Evolutionary conservation across 192 early-diverging fungal species (phyloP).

Genomic region (Phlyctochytrium planicorne): DNA sequence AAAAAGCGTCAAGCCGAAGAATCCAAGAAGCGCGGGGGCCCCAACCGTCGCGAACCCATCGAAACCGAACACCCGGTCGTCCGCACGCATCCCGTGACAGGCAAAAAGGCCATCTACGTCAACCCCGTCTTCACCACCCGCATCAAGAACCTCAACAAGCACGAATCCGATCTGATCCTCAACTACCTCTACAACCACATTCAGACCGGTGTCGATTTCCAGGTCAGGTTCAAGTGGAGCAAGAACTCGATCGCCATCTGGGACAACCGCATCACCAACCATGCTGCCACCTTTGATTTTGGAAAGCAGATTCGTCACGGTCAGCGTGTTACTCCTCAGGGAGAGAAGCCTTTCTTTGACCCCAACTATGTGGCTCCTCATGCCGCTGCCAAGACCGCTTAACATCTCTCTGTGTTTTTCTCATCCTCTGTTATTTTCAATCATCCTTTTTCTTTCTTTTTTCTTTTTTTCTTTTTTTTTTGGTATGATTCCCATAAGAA

Average conservation of each 20-base stretch:
- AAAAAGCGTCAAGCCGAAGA: constrained; percentile 22
- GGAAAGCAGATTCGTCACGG: constrained; percentile 18
- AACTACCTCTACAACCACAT: constrained; percentile 58
- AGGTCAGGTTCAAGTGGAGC: constrained; percentile 32
- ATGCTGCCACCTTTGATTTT: constrained; percentile 47
- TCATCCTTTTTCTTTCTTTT: too few species aligned
- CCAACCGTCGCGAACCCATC: constrained; percentile 13
- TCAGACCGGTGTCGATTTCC: constrained; percentile 50
- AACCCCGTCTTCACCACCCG: constrained; percentile 62
- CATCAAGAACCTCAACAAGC: constrained; percentile 48
- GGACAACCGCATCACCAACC: constrained; percentile 62
- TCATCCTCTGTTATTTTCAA: too few species aligned
- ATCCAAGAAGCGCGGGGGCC: constrained; percentile 21
- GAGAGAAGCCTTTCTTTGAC: constrained; percentile 43
- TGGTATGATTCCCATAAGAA: too few species aligned
- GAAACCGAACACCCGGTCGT: constrained; percentile 41
- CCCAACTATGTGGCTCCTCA: constrained; percentile 9
- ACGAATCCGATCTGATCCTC: constrained; percentile 58
- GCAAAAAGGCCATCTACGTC: constrained; percentile 65
- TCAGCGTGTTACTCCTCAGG: constrained; percentile 30
- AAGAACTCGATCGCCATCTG: constrained; percentile 66
- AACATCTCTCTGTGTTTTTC: too few species aligned
- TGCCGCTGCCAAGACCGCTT: too few species aligned
- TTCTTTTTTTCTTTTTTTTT: too few species aligned
- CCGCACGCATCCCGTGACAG: constrained; percentile 70